Base-by-base conservation (phyloP, 2,329 filamentous ascomycete genomes). In the Diaporthe aspalathi region DNA sequence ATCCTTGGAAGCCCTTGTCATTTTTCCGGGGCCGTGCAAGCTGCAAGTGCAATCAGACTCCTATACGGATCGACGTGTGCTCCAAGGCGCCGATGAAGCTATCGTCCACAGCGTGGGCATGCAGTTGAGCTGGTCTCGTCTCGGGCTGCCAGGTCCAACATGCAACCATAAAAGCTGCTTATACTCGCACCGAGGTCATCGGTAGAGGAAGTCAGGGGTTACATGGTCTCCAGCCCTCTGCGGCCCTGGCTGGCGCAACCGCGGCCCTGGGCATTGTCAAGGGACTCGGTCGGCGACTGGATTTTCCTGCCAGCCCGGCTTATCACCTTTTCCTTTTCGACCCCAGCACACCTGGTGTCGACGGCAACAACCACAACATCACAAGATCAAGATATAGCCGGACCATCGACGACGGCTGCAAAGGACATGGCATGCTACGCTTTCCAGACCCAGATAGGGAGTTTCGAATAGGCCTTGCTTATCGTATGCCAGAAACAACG, bases 181-280 rank as follows among this genome's bases (percentile, higher is more conserved):
- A 24, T 54, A 22, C 38, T 14, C 29, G 29, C 20, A 47, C 35
- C 40, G 20, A 56, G 20, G 38, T 35, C 38, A 3, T 11, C 52
- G 52, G 65, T 38, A 67, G 50, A 38, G 24, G 43, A 54, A 35
- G 50, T 2, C 20, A 35, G 35, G 65, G 38, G 52, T 56, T 35
- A 67, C 52, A 68, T 68, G 35, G 65, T 45, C 20, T 68, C 57
- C 65, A 68, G 65, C 65, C 65, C 22, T 68, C 65, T 68, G 47
- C 32, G 63, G 63, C 52, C 52, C 52, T 47, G 38, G 65, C 52
- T 68, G 52, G 24, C 49, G 43, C 65, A 29, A 49, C 45, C 40
- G 40, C 65, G 65, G 14, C 22, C 35, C 38, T n/a, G n/a, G 2
- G 38, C 38, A 40, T 29, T 24, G 56, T 22, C 56, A 60, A 45